Evolutionary conservation across 139 green algal genomes (phyloP), one percentile per base, ranked within the genome.

Genomic region (Chlorokybus atmophyticus): DNA sequence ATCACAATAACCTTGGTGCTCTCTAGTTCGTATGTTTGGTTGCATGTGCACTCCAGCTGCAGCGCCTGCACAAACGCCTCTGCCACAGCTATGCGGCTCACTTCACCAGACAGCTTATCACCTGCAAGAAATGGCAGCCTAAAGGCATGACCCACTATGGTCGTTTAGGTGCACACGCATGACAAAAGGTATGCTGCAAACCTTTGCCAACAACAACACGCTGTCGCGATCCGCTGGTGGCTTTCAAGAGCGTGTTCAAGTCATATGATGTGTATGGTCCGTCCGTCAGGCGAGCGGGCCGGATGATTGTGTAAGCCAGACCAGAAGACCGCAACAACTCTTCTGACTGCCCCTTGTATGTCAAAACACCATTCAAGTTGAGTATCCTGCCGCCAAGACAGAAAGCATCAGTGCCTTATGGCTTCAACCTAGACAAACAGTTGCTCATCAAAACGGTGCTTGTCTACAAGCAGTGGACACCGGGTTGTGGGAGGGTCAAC

Each of bases 191-290:
- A 39, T 24, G 47, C 14, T 54, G 8, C 8, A 54, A 54, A 29
- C 8, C 47, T 39, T 54, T 8, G 14, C 8, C 14, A 29, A 17
- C 14, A 39, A 54, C 24, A 27, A 54, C 23, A 27, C 21, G 24
- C 7, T 29, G 31, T 23, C 63, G 31, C 26, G 23, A 54, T n/a
- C 69, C 71, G 40, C 31, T 35, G 1, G 51, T 73, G 25, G 62
- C 80, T 55, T 89, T 71, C 7, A 96, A 67, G 56, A 97, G 71
- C 0, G 90, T 97, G 76, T 97, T 98, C 26, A 98, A 66, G 74
- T 98, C 90, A 66, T 83, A 96, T 2, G 76, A 90, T 27, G 90
- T 98, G 82, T 97, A 98, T 21, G 90, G 90, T 0, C 87, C 88
- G 68, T 98, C 90, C 14, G 87, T 96, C 6, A 97, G 79, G 40